Conservation (phyloP, 768 basidiomycete species). For the Tylopilus sp. region DNA sequence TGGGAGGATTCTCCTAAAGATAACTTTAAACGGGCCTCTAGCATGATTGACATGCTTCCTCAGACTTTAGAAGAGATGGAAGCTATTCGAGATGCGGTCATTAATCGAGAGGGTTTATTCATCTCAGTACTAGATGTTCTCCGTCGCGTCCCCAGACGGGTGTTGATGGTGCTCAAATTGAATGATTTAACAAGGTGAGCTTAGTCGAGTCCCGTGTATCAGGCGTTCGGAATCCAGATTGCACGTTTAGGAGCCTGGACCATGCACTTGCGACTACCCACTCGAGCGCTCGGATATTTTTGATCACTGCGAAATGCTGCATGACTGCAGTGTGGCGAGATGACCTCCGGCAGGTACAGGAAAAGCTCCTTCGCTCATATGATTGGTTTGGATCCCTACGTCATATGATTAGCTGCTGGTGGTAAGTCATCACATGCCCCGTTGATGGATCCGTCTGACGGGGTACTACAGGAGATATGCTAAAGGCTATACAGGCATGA, state of each 20-base stretch:
- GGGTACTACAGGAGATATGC: conserved; percentile 52
- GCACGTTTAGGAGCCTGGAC: conserved; percentile 64
- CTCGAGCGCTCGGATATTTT: conserved; percentile 82
- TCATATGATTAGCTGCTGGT: conserved; percentile 65
- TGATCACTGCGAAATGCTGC: conserved; percentile 90
- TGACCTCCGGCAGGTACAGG: conserved; percentile 51
- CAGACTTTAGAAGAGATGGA: conserved; percentile 78
- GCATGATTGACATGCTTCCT: conserved; percentile 70
- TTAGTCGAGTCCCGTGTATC: background rate
- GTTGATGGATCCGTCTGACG: background rate
- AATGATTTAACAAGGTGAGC: conserved; percentile 79
- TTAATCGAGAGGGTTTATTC: conserved; percentile 78
- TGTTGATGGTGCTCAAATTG: conserved; percentile 79
- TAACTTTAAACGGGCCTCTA: conserved; percentile 59
- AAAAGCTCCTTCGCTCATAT: conserved; percentile 45
- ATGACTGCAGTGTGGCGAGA: conserved; percentile 74
- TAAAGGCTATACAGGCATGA: conserved; percentile 47
- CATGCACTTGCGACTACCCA: conserved; percentile 85
- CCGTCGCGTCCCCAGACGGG: conserved; percentile 77
- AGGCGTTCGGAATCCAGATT: background rate
- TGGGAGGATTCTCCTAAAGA: conserved; percentile 37
- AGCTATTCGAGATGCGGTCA: conserved; percentile 77
- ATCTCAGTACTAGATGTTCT: conserved; percentile 85
- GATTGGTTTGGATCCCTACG: conserved; percentile 46
- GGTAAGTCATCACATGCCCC: conserved; percentile 43